Percentiles rank a stretch among this genome's conserved stretches.
Conservation (phyloP, 148 eudicot species). For the Diospyros lotus region DNA sequence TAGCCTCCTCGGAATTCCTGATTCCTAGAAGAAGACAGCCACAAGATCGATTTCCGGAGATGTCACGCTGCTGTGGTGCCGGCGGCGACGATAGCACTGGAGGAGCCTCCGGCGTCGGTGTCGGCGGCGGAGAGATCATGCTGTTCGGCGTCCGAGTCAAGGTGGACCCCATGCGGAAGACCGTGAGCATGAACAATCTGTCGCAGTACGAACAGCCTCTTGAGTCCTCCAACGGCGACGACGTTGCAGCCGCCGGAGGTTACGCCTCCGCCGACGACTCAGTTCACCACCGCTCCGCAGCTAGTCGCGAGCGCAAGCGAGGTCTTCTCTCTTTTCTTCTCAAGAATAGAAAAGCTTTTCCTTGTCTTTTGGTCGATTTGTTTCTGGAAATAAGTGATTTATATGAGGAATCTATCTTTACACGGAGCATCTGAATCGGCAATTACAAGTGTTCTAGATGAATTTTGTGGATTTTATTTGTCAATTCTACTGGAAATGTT, state of each 20-base stretch:
- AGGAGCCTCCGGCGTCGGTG: conserved; percentile 10
- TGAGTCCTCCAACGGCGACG: conserved; percentile 13
- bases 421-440: neutral
- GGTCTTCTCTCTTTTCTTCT: conserved; percentile 30
- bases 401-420: neutral
- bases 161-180: conserved; percentile 74
- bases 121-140: conserved; percentile 47
- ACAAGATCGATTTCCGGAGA: neutral
- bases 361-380: neutral
- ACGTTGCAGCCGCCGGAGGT: conserved; percentile 20
- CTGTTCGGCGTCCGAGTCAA: conserved; percentile 65
- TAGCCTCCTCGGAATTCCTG: neutral
- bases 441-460: neutral
- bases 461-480: neutral
- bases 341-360: neutral
- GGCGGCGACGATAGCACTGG: neutral
- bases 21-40: neutral
- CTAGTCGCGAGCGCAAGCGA: conserved; percentile 62
- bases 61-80: conserved; percentile 13
- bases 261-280: conserved; percentile 81
- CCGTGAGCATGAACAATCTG: conserved; percentile 70
- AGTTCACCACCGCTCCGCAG: conserved; percentile 24
- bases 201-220: conserved; percentile 51
- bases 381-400: neutral
- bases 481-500: neutral